Conservation (phyloP, 179 eudicot genomes). For the Spergularia azorica region DNA sequence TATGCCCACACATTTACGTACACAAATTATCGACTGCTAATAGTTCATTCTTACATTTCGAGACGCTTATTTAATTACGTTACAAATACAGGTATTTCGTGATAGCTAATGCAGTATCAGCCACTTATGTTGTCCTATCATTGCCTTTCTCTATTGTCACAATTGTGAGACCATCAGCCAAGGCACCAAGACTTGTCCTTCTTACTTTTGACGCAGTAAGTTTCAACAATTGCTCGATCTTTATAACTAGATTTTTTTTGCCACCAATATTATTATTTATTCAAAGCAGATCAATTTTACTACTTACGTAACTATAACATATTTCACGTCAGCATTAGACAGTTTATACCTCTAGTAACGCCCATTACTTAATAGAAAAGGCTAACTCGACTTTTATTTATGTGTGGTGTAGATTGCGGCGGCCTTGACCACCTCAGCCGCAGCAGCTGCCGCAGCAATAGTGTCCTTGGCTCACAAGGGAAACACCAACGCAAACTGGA, state of each 20-base stretch:
- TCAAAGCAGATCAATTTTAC: too few species aligned
- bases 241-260: not conserved
- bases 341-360: too few species aligned
- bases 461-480: slow-evolving; percentile 91
- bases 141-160: slow-evolving; percentile 81
- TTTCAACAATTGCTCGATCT: not conserved
- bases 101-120: slow-evolving; percentile 62
- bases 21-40: too few species aligned
- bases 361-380: too few species aligned
- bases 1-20: not conserved
- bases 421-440: slow-evolving; percentile 61
- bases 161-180: slow-evolving; percentile 64
- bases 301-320: too few species aligned
- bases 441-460: slow-evolving; percentile 72
- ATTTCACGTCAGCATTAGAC: too few species aligned
- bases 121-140: slow-evolving; percentile 72
- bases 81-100: slow-evolving; percentile 58
- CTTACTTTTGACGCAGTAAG: slow-evolving; percentile 66
- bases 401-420: slow-evolving; percentile 45
- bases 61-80: not conserved
- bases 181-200: slow-evolving; percentile 62
- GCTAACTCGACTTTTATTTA: not conserved
- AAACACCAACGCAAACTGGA: slow-evolving; percentile 66
- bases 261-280: too few species aligned
- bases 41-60: not conserved